phyloP scores from a whole-genome alignment of 371 early-diverging fungal species.

The Rhizopus delemar region DNA sequence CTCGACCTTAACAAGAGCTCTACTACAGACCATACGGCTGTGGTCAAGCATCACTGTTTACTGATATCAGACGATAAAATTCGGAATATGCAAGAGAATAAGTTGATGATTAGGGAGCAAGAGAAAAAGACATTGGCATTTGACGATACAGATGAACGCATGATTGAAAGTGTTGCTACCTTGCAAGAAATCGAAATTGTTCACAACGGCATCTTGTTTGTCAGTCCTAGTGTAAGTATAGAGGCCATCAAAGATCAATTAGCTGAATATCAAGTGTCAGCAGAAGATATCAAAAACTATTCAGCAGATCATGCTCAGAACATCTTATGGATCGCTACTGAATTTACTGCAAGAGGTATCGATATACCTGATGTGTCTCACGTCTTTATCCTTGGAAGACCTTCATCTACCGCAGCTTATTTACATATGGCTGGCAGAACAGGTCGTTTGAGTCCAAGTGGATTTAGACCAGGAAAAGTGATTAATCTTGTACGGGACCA shows the following conservation, averaged over 20 bases:
- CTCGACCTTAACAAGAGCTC: constrained; percentile 61
- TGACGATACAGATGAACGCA: constrained; percentile 59
- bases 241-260: constrained; percentile 30
- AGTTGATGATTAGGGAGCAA: constrained; percentile 6
- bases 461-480: constrained; percentile 53
- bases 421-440: constrained; percentile 87
- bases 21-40: constrained; percentile 30
- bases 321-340: constrained; percentile 67
- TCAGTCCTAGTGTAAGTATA: constrained; percentile 33
- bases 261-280: constrained; percentile 23
- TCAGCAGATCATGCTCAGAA: background rate
- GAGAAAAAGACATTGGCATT: constrained; percentile 29
- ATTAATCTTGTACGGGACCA: constrained; percentile 56
- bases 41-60: constrained; percentile 57
- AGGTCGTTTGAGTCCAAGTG: constrained; percentile 62
- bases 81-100: constrained; percentile 44
- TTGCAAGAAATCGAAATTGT: constrained; percentile 55
- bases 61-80: constrained; percentile 52
- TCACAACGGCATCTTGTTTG: constrained; percentile 63
- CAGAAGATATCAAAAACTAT: constrained; percentile 34
- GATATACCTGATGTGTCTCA: constrained; percentile 85
- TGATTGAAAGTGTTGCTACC: constrained; percentile 63
- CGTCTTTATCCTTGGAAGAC: constrained; percentile 79
- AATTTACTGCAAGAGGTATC: constrained; percentile 82
- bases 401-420: constrained; percentile 64